Evolutionary conservation across 129 eudicot genomes (phyloP).

Genomic region (Sambucus nigra): DNA sequence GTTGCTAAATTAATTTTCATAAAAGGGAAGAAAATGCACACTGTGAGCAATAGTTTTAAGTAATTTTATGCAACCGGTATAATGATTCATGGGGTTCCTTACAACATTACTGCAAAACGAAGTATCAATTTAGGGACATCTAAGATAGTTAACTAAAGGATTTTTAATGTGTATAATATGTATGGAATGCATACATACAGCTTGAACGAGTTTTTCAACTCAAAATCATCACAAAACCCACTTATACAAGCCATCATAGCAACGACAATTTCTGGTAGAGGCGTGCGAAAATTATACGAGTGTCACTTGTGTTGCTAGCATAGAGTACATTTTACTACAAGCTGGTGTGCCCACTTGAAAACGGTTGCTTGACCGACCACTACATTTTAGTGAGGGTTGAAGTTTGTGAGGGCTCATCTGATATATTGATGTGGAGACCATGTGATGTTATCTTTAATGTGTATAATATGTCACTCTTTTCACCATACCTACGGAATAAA

Average conservation of each 20-base stretch:
- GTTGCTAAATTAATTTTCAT: too few species aligned
- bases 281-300: not conserved
- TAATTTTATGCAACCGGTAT: too few species aligned
- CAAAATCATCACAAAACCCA: not conserved
- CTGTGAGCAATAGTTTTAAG: too few species aligned
- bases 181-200: too few species aligned
- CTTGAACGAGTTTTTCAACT: too few species aligned
- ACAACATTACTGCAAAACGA: too few species aligned
- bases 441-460: constrained; percentile 1
- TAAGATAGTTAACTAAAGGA: too few species aligned
- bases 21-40: too few species aligned
- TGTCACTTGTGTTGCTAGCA: not conserved
- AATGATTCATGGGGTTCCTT: too few species aligned
- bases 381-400: constrained; percentile 4
- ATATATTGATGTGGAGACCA: constrained; percentile 1
- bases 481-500: constrained; percentile 1
- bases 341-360: not conserved
- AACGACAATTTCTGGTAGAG: not conserved
- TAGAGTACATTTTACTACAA: not conserved
- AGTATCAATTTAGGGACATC: too few species aligned
- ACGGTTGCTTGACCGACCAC: too few species aligned
- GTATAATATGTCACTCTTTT: not conserved
- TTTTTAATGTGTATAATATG: too few species aligned
- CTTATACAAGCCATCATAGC: not conserved
- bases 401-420: constrained; percentile 5